Evolutionary conservation across 345 rosid species (phyloP), one percentile per base, ranked within the genome.

Genomic region (Geranium brycei): DNA sequence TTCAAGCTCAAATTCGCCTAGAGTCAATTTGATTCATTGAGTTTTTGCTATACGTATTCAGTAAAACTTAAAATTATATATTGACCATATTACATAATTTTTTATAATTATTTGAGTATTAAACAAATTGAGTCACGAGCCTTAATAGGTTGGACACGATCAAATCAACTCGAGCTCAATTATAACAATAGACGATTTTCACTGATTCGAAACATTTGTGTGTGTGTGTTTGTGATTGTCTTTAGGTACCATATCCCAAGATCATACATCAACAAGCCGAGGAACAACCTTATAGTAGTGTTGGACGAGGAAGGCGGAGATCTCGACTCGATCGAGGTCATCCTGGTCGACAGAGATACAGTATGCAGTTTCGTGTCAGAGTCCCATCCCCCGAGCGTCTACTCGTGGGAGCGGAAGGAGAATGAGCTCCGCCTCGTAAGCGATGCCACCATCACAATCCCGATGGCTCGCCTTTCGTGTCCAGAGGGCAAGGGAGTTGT

Each of bases 181-280:
- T n/a, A n/a, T n/a, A n/a, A n/a, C n/a, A n/a, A 8, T 30, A 1
- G 11, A 13, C 4, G 13, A 0, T 15, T 4, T 31, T 13, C 1
- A 32, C 12, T 18, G 12, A 18, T 6, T 30, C 31, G 8, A 40
- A 3, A 59, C 5, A 66, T n/a, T 18, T 6, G 19, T 7, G 0
- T 38, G 19, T 7, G 0, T 38, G 58, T 10, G 7, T 61, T 38
- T 15, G 17, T 16, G 8, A 3, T 57, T 40, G 31, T 30, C 40
- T 60, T 60, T 18, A 62, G 87, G 66, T 80, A 78, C 67, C 84
- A 80, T 64, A 72, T 80, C 60, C 84, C 87, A 7, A 76, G 81
- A 77, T 69, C 72, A 8, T 79, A 71, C 64, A 4, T 80, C 61
- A 73, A 80, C 61, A 71, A 78, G 70, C 74, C 75, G 56, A 74